Evolutionary conservation across 768 basidiomycete genomes (phyloP).

Genomic region (Botryobasidium botryosum): DNA sequence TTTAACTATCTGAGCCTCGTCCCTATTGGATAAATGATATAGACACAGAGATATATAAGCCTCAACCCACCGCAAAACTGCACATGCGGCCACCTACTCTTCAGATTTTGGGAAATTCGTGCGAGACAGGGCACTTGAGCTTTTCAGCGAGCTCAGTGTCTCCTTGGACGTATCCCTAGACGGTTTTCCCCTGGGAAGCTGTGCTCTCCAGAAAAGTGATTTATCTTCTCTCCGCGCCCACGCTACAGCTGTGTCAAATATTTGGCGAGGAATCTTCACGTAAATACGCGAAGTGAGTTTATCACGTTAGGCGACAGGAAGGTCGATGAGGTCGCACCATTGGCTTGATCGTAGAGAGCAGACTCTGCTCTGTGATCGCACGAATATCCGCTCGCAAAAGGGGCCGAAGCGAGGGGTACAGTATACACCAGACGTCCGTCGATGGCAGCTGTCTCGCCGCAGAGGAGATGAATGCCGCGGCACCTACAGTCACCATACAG

Average conservation of each 20-base stretch:
- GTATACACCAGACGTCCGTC: conserved; percentile 92
- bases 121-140: conserved; percentile 23
- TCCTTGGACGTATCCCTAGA: conserved; percentile 56
- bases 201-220: conserved; percentile 58
- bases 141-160: conserved; percentile 49
- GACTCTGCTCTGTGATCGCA: conserved; percentile 49
- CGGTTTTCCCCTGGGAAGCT: conserved; percentile 23
- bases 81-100: conserved; percentile 36
- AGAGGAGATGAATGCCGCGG: conserved; percentile 75
- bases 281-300: background rate
- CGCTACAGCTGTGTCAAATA: conserved; percentile 69
- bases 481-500: conserved; percentile 35
- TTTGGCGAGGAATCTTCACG: conserved; percentile 39
- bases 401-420: conserved; percentile 81
- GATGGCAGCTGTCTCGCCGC: conserved; percentile 64
- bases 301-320: background rate
- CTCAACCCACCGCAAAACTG: no score
- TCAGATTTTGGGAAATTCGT: conserved; percentile 31
- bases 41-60: background rate
- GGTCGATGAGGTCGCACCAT: conserved; percentile 25
- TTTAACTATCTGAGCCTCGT: conserved; percentile 57
- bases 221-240: conserved; percentile 83
- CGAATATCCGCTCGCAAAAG: conserved; percentile 72
- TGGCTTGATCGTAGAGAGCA: conserved; percentile 62
- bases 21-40: conserved; percentile 29